These are phyloP conservation scores for Marsdenia floribunda DNA, from an alignment of 257 asterid genomes.

Conservation along the genomic window DNA sequence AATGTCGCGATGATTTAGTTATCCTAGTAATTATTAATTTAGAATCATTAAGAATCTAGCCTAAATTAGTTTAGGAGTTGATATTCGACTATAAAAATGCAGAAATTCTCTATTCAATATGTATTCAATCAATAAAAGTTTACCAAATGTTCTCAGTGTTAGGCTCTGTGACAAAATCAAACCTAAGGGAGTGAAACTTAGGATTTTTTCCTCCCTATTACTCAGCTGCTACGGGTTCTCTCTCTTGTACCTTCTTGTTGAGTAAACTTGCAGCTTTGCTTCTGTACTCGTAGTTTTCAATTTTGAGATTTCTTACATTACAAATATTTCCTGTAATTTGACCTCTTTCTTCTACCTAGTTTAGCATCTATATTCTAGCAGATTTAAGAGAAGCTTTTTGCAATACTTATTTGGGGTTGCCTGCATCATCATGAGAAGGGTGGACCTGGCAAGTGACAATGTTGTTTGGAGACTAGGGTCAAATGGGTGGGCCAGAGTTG, in stretches of 20 bases:
- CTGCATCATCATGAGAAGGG: background rate
- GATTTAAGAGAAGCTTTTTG: background rate
- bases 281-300: background rate
- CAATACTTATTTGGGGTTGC: background rate
- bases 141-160: background rate
- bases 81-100: too few relatives aligned
- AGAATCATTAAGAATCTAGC: background rate
- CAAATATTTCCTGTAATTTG: background rate
- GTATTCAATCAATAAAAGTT: background rate
- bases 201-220: background rate
- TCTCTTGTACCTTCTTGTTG: background rate
- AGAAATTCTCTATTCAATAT: too few relatives aligned
- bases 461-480: background rate
- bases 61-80: background rate
- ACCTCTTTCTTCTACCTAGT: background rate
- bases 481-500: background rate
- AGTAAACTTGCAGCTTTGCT: too few relatives aligned
- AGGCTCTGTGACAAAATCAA: background rate
- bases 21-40: background rate
- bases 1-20: background rate
- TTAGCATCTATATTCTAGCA: background rate
- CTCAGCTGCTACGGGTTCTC: background rate
- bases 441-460: background rate
- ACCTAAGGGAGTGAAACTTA: background rate
- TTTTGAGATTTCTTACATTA: background rate